phyloP scores from a whole-genome alignment of 352 stramenopile genomes.

The Phytophthora pisi region DNA sequence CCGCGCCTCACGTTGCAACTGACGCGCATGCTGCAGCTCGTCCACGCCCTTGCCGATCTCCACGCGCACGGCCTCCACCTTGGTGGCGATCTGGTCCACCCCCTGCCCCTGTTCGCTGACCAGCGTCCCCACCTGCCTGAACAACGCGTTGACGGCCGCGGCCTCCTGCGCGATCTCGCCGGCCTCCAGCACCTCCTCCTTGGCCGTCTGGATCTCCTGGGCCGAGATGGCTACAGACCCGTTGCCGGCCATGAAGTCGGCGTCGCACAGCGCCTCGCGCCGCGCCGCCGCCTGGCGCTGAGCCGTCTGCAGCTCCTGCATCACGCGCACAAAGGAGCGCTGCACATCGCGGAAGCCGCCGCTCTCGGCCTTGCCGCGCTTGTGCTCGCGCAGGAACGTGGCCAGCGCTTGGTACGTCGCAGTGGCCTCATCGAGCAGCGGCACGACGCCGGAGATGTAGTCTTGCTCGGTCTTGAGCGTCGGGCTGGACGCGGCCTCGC shows the following conservation, averaged over 20 bases:
- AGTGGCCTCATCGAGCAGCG: slow-evolving; percentile 62
- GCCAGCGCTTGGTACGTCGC: slow-evolving; percentile 67
- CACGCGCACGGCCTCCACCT: slow-evolving; percentile 73
- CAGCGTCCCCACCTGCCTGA: slow-evolving; percentile 70
- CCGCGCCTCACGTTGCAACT: slow-evolving; percentile 62
- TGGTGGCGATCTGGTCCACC: slow-evolving; percentile 73
- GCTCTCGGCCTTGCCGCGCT: slow-evolving; percentile 51
- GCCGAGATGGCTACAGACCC: slow-evolving; percentile 51
- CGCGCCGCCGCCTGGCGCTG: slow-evolving; percentile 55
- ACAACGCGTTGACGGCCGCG: slow-evolving; percentile 70
- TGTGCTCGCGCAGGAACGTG: slow-evolving; percentile 65
- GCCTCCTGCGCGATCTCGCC: slow-evolving; percentile 68
- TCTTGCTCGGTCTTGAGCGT: slow-evolving; percentile 59
- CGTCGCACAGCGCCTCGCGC: slow-evolving; percentile 72
- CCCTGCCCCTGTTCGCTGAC: slow-evolving; percentile 69
- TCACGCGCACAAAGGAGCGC: slow-evolving; percentile 62
- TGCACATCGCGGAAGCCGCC: slow-evolving; percentile 61
- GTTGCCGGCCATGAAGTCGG: slow-evolving; percentile 63
- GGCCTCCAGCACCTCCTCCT: slow-evolving; percentile 76
- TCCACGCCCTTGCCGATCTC: slow-evolving; percentile 79
- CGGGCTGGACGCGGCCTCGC: slow-evolving; percentile 37
- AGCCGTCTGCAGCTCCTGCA: slow-evolving; percentile 74
- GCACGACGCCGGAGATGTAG: slow-evolving; percentile 51
- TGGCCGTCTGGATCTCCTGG: slow-evolving; percentile 74
- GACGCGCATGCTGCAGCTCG: slow-evolving; percentile 64